Conservation (phyloP, 495 filamentous ascomycete species). For the Massariosphaeria phaeospora region DNA sequence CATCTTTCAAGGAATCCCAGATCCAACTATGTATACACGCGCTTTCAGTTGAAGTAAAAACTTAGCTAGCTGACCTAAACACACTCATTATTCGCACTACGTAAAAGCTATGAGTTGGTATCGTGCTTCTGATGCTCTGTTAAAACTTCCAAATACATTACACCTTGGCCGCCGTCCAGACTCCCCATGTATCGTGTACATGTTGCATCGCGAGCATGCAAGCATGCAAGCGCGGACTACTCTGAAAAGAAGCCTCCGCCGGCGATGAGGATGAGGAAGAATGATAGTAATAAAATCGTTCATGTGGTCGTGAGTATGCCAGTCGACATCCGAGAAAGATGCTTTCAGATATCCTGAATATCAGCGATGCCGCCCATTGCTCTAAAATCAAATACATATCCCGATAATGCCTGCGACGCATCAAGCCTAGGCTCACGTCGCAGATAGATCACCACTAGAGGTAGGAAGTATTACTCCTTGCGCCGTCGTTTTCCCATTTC, state of each 20-base stretch:
- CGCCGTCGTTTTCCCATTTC: slow-evolving; percentile 30
- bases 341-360: slow-evolving; percentile 25
- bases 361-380: slow-evolving; percentile 20
- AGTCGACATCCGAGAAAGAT: slow-evolving; percentile 19
- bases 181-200: neutral
- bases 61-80: no score
- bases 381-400: slow-evolving; percentile 7
- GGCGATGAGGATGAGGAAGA: neutral
- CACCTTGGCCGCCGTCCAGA: slow-evolving; percentile 3
- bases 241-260: neutral
- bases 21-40: no score
- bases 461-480: slow-evolving; percentile 21
- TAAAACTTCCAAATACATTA: slow-evolving; percentile 25
- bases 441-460: neutral
- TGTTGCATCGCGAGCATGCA: no score
- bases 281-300: no score
- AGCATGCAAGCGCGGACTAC: no score
- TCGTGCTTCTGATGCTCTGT: slow-evolving; percentile 26
- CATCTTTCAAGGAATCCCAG: no score
- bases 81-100: neutral
- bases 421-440: no score
- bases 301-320: slow-evolving; percentile 26
- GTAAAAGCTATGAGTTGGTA: slow-evolving; percentile 28
- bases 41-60: no score
- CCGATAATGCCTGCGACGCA: neutral